These are phyloP conservation scores for Russula foetens DNA, from an alignment of 768 basidiomycete species.

Conservation along the genomic window DNA sequence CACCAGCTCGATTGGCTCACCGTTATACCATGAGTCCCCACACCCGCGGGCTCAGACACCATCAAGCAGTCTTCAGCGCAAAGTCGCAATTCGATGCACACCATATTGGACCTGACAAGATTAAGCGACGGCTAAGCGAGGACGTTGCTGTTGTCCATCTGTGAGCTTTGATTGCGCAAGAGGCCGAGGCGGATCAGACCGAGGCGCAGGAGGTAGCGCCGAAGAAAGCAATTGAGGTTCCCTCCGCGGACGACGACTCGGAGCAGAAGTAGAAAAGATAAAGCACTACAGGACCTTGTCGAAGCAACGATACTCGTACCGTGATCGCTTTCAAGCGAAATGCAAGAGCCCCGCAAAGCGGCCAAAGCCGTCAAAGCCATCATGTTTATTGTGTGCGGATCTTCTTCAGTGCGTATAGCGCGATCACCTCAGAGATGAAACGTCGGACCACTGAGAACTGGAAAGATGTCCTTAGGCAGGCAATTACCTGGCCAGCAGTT, in stretches of 20 bases:
- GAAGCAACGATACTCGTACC: background rate
- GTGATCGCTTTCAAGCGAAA: slow-evolving; percentile 5
- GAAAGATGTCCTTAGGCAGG: slow-evolving; percentile 91
- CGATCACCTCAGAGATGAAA: background rate
- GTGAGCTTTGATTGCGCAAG: slow-evolving; percentile 22
- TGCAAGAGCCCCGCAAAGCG: background rate
- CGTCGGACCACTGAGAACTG: no score
- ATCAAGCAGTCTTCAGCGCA: slow-evolving; percentile 65
- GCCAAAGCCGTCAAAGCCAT: slow-evolving; percentile 53
- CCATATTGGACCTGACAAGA: slow-evolving; percentile 89
- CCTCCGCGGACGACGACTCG: slow-evolving; percentile 15
- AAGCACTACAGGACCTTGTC: no score
- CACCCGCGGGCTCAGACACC: no score
- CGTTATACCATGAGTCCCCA: slow-evolving; percentile 82
- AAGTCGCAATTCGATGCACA: slow-evolving; percentile 79
- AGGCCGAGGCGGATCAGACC: no score
- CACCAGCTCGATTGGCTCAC: slow-evolving; percentile 84
- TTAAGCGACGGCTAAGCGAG: slow-evolving; percentile 84
- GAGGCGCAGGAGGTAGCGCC: slow-evolving; percentile 17
- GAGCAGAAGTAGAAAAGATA: slow-evolving; percentile 2
- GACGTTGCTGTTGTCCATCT: slow-evolving; percentile 83
- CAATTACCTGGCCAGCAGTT: slow-evolving; percentile 81
- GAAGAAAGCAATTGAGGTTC: slow-evolving; percentile 16
- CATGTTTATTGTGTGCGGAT: slow-evolving; percentile 60
- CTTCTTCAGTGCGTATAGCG: background rate